Evolutionary conservation across 306 rosid genomes (phyloP), one percentile per base, ranked within the genome.

Genomic region (Cyclanthera cordifolia): DNA sequence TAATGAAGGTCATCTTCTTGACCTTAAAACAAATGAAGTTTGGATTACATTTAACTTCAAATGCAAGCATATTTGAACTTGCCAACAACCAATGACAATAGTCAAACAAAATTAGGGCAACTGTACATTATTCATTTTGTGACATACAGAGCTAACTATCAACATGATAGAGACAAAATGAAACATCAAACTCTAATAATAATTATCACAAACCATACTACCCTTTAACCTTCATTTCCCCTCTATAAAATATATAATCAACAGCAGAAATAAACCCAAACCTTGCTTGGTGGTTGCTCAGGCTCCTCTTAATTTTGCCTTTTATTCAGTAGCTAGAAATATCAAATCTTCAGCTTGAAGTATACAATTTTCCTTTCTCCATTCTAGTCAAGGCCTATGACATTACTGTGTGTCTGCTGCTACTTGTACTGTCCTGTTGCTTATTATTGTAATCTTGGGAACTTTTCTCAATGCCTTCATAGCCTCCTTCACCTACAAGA

Each of bases 391-490:
- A 57, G 19, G 37, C 53, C 74, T 78, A 87, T 43, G 89, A 85
- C 91, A 84, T 81, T 25, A 91, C 90, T 0, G 89, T 84, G 76
- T 79, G 85, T 70, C 77, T 84, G 82, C 81, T 53, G 75, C 85
- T 71, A 5, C 74, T 71, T 21, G 19, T 19, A 37, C 63, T 70
- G 20, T 78, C 84, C 10, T 83, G 84, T 19, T 82, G 87, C 81
- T 85, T 83, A 80, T 79, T 83, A 12, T 61, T 24, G 39, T 76
- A 48, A 49, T 67, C 83, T 65, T 58, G 58, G 17, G 56, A 61
- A 15, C 48, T 43, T 4, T 19, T 47, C 48, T 30, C 65, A 13
- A 57, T 12, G 15, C 61, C 57, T 8, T 79, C 92, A 47, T 76
- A 74, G 53, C 71, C 74, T 49, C 79, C 77, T 3, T 65, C 67